These are phyloP conservation scores for Apiospora kogelbergensis DNA, from an alignment of 2,329 filamentous ascomycete genomes.

Conservation along the genomic window DNA sequence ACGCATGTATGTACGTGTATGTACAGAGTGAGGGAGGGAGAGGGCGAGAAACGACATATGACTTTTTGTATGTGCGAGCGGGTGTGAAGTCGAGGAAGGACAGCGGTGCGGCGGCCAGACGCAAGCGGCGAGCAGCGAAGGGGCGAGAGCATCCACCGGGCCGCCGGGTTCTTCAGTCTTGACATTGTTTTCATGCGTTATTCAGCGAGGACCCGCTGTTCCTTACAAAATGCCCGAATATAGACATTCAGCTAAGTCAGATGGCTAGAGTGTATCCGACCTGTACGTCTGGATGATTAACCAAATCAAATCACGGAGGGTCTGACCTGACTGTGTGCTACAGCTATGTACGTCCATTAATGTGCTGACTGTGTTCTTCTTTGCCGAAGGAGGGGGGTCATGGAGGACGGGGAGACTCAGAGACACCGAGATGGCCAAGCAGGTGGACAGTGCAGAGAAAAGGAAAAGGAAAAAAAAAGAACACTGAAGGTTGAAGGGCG, in stretches of 20 bases:
- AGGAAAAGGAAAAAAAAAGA: background rate
- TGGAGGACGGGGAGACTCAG: background rate
- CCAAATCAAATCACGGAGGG: too few species aligned
- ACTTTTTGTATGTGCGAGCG: background rate
- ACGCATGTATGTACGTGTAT: too few species aligned
- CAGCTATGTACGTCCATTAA: background rate
- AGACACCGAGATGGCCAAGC: background rate
- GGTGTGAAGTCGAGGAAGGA: background rate
- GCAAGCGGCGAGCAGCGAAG: background rate
- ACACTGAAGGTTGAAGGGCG: background rate
- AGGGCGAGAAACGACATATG: background rate
- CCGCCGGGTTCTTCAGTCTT: background rate
- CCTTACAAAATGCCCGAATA: background rate
- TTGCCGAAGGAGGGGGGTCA: background rate
- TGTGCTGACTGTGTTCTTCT: background rate
- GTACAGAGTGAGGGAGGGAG: background rate
- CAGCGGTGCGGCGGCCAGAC: background rate
- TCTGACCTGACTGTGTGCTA: background rate
- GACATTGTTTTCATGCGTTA: background rate
- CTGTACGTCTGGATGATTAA: background rate
- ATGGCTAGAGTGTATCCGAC: background rate
- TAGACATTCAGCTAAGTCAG: background rate
- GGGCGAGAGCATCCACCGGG: background rate
- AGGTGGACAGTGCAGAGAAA: constrained; percentile 1
- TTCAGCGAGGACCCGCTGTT: background rate